phyloP scores from a whole-genome alignment of 805 yeast species.

The Starmerella sp. region DNA sequence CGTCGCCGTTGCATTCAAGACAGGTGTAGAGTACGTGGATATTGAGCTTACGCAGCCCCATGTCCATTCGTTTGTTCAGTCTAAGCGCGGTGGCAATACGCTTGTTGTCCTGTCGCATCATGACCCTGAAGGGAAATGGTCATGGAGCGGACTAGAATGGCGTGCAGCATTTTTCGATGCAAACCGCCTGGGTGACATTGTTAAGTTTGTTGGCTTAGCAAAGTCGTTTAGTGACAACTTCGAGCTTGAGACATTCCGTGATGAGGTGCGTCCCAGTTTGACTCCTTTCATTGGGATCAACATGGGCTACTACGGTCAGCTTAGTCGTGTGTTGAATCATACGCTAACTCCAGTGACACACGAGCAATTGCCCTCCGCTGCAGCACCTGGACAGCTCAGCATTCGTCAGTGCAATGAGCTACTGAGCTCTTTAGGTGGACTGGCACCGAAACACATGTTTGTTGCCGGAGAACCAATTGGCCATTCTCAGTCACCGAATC shows the following conservation, averaged over 20 bases:
- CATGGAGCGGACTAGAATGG: slow-evolving; percentile 69
- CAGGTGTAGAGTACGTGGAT: slow-evolving; percentile 74
- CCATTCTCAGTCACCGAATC: slow-evolving; percentile 80
- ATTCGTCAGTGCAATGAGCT: slow-evolving; percentile 52
- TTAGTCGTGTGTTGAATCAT: slow-evolving; percentile 67
- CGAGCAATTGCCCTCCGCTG: slow-evolving; percentile 48
- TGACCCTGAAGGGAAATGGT: slow-evolving; percentile 50
- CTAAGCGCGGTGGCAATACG: slow-evolving; percentile 46
- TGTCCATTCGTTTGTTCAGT: slow-evolving; percentile 33
- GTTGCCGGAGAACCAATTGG: slow-evolving; percentile 72
- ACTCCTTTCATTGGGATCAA: slow-evolving; percentile 75
- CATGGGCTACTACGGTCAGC: slow-evolving; percentile 63
- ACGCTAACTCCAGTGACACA: slow-evolving; percentile 80
- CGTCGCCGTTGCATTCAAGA: slow-evolving; percentile 51
- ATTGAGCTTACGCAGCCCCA: slow-evolving; percentile 60
- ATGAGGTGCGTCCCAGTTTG: slow-evolving; percentile 32
- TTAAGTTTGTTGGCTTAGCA: slow-evolving; percentile 80
- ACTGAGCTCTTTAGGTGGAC: slow-evolving; percentile 51
- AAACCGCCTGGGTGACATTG: slow-evolving; percentile 50
- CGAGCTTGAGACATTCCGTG: slow-evolving; percentile 57
- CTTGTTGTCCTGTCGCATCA: slow-evolving; percentile 75
- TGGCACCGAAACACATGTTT: slow-evolving; percentile 46
- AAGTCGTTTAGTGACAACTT: slow-evolving; percentile 53
- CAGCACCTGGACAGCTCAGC: slow-evolving; percentile 73
- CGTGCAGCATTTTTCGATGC: slow-evolving; percentile 61